Base-by-base conservation (phyloP, 2,329 filamentous ascomycete species). In the Fulvia fulva region DNA sequence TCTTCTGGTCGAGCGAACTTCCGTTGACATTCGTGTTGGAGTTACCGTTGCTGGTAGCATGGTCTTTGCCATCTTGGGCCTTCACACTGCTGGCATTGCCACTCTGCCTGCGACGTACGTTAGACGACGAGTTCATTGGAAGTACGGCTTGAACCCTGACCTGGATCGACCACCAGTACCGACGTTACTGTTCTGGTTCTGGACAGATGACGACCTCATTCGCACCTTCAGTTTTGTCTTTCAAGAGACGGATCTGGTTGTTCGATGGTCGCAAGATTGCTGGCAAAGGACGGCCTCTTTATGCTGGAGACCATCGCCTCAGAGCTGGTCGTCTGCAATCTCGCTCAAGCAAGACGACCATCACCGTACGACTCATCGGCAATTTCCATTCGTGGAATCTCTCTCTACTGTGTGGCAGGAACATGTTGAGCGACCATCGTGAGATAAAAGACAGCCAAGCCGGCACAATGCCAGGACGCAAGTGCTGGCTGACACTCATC, bases 341-440 rank as follows among this genome's bases (percentile, higher is more conserved):
- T 45, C 23, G n/a, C 23, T 32, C 44, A 51, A 57, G 34, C 44
- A 44, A 44, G 22, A 44, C 41, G 25, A 30, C 14, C 28, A 51
- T 43, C 53, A 49, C 46, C 44, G 58, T 60, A 30, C 28, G 37
- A 60, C 58, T 60, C 25, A 45, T 30, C 21, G 8, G 8, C 19
- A 23, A 2, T 25, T 25, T 25, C 28, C 22, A 57, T 54, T 57
- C 47, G 55, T 28, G 43, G 16, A 51, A 23, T 26, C 37, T 26
- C 32, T 28, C 26, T 55, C 43, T 51, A 52, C n/a, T n/a, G 46
- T 49, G 30, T 51, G 32, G 55, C 37, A 61, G 55, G 47, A 45
- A 49, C 37, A 55, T 61, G 58, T 37, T 51, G 58, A 61, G 58
- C 53, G 44, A 61, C 58, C 55, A 53, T 61, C 51, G 34, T 50